Evolutionary conservation across 2,329 filamentous ascomycete species (phyloP), one percentile per base, ranked within the genome.

Genomic region (Chaetomium sp.): DNA sequence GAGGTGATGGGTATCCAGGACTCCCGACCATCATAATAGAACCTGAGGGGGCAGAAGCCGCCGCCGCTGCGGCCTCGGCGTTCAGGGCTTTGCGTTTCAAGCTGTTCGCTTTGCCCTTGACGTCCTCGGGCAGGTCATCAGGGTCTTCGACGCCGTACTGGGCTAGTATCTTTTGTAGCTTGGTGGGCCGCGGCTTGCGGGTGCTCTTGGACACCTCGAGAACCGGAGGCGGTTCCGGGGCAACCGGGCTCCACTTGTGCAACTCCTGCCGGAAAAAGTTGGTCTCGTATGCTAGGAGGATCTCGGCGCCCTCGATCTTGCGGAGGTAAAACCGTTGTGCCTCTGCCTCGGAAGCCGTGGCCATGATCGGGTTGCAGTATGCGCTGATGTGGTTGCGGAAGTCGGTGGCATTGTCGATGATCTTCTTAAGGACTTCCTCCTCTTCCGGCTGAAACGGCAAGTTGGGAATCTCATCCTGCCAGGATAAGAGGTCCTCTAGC

Each of bases 381-480:
- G 86, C 84, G 13, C 87, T 82, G 62, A 99, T 88, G 72, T 92
- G 94, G 35, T 91, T 87, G 55, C 94, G 88, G 79, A 98, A 99
- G 2, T 86, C 86, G 68, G 89, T 86, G 3, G 93, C 94, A 70
- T 92, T 91, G 62, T 92, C 86, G 74, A 97, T 91, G 66, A 99
- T 97, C 55, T 87, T 89, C n/a, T 87, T 85, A 5, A 99, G 82
- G 0, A 93, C 86, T 7, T 93, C 89, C 76, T 98, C 93, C 75
- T 99, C 95, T 68, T 98, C 95, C 0, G 95, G 94, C 72, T 97
- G 95, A 80, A 99, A 99, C 0, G 95, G 95, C 3, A 97, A 82
- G 47, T 76, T 79, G 1, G 85, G 80, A 57, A 98, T 89, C 75
- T 98, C 94, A 9, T 93, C 90, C 65, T 93, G 88, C 87, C 96